Conservation (phyloP, 306 rosid species). For the Pyrus betulifolia region DNA sequence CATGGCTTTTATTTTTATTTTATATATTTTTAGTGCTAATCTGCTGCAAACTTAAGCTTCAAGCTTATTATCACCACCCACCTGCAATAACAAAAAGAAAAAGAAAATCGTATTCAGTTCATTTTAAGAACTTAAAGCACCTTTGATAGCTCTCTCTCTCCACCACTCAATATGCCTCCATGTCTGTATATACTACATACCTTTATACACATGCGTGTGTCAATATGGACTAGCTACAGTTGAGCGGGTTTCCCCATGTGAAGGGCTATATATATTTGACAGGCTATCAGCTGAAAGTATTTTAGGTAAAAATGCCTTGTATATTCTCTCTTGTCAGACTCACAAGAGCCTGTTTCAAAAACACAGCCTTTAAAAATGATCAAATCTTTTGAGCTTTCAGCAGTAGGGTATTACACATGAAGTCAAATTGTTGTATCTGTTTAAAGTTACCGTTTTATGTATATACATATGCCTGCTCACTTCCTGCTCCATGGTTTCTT, state of each 20-base stretch:
- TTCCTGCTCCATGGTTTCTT: neutral
- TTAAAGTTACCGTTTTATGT: neutral
- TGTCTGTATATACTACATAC: neutral
- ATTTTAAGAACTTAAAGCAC: too few species aligned
- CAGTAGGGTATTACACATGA: neutral
- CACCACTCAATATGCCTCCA: neutral
- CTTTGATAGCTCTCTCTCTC: neutral
- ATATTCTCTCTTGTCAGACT: neutral
- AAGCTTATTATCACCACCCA: neutral
- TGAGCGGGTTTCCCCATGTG: too few species aligned
- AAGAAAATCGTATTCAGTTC: neutral
- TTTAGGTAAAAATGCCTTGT: neutral
- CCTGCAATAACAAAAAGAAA: neutral
- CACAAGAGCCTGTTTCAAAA: neutral
- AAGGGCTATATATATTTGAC: too few species aligned
- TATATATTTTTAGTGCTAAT: neutral
- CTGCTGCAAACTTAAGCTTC: neutral
- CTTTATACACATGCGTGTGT: neutral
- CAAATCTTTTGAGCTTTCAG: neutral
- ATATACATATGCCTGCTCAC: neutral
- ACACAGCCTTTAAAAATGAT: neutral
- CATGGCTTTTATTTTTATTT: neutral
- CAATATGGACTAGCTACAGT: neutral
- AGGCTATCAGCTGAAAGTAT: neutral
- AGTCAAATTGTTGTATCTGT: neutral